Base-by-base conservation (phyloP, 108 stramenopile species). In the Stephanodiscus triporus region DNA sequence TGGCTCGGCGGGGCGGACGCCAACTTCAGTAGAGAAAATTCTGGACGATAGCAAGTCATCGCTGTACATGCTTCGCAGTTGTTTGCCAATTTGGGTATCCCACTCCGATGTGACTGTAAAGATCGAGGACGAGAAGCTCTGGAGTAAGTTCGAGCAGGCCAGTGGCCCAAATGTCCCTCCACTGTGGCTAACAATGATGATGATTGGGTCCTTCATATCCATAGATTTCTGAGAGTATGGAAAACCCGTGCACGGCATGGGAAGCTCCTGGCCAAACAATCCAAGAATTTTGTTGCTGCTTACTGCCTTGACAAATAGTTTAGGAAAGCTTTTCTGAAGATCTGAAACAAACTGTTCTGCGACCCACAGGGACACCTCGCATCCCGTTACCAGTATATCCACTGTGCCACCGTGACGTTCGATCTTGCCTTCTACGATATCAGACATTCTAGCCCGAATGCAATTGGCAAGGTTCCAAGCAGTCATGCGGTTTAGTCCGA, bases 341-440 rank as follows among this genome's bases (percentile, higher is more conserved):
- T 87, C 88, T 23, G 73, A 49, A 8, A 73, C 86, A 64, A 86
- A 89, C 49, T 89, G 86, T 54, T 89, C 86, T 23, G 82, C 86
- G 2, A 89, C 68, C 88, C 88, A 89, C 34, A 89, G 74, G 9
- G 54, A 66, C 17, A 85, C 86, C 66, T 89, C 88, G 23, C 84
- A 84, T 16, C 88, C 88, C 43, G 81, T 84, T 1, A 89, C 72
- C 13, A 87, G 57, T 27, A 89, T 76, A 73, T 88, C 88, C 40
- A 78, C 53, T 17, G 55, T 45, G 37, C 66, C 74, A 27, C 68
- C 70, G n/a, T 82, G 77, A n/a, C 71, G 23, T 36, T 65, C 30
- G 38, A 76, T 59, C 10, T 48, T 76, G 9, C 72, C 83, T 42
- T 84, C 79, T n/a, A 72, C 63, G 24, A 19, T 63, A 36, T 65